Base-by-base conservation (phyloP, 1,284 basidiomycete species). In the Acaromyces ingoldii region DNA sequence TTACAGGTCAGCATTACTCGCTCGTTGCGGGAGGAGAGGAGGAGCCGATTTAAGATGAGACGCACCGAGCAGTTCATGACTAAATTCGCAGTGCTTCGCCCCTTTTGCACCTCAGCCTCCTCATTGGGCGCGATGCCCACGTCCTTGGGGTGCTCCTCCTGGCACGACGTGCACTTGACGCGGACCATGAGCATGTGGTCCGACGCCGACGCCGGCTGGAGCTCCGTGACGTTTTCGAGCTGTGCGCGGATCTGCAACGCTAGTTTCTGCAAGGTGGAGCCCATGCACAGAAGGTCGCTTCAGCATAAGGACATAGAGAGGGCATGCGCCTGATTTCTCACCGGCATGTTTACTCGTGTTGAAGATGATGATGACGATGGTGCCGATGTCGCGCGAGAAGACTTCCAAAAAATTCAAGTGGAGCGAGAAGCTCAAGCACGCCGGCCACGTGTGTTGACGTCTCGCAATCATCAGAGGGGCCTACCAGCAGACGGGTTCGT, bases 161-260 rank as follows among this genome's bases (percentile, higher is more conserved):
- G 71, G 43, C 72, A 75, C 6, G 62, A 63, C 3, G 61, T 69
- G 56, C 72, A 75, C 56, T 72, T 70, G 25, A 65, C 52, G 10
- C 39, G 46, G 19, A 70, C 34, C 56, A 74, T 62, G 2, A 75
- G 49, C 4, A 58, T 59, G 42, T 64, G 54, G 28, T 72, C 67
- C n/a, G 61, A 63, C n/a, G n/a, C n/a, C 34, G 64, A 62, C 4
- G 55, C 31, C 4, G 72, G 72, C 7, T 54, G 51, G 6, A 75
- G 60, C 0, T 38, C 39, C 4, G 58, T 69, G 13, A 75, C 72
- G 42, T 62, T 60, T 48, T 43, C 57, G 40, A 72, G 55, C 34
- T 72, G 67, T 19, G 61, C 72, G 49, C 60, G 58, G 37, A 74
- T 56, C 44, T 69, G 67, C 31, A 75, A 50, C 4, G 67, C 65